These are phyloP conservation scores for Diaporthe australafricana DNA, from an alignment of 2,329 filamentous ascomycete species.

Conservation along the genomic window DNA sequence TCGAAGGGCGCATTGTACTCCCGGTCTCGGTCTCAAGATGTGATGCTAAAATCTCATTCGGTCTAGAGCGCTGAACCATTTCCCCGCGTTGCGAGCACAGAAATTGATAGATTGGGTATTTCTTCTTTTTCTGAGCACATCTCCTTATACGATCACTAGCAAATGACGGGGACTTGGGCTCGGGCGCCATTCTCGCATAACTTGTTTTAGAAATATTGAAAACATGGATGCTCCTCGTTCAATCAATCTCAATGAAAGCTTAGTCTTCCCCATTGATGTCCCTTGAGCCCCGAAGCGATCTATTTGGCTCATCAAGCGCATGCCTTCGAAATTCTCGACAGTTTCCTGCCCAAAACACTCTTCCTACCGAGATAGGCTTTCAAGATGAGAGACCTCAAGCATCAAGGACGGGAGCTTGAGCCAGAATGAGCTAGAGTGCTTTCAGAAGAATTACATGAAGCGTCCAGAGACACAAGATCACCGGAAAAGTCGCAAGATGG, in stretches of 20 bases:
- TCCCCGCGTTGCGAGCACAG: neutral
- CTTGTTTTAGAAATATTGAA: neutral
- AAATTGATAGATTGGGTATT: neutral
- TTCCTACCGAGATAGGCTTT: neutral
- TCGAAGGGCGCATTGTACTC: constrained; percentile 12
- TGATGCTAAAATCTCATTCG: neutral
- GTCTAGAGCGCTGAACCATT: neutral
- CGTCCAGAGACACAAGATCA: neutral
- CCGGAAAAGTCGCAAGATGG: neutral
- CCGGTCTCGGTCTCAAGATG: neutral
- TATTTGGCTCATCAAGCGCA: neutral
- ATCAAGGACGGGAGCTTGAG: neutral
- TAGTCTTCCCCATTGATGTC: neutral
- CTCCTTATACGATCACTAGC: too few relatives aligned
- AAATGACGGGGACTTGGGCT: neutral
- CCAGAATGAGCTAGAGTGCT: neutral
- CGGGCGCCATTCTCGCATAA: neutral
- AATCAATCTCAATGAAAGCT: neutral
- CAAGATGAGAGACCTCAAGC: neutral
- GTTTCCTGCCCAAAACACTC: neutral
- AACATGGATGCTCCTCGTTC: neutral
- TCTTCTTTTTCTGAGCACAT: too few relatives aligned
- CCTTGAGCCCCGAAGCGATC: neutral
- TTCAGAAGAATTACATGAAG: neutral
- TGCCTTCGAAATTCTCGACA: too few relatives aligned